These are phyloP conservation scores for Lecanicillium sp. DNA, from an alignment of 2,329 filamentous ascomycete species.

Conservation along the genomic window DNA sequence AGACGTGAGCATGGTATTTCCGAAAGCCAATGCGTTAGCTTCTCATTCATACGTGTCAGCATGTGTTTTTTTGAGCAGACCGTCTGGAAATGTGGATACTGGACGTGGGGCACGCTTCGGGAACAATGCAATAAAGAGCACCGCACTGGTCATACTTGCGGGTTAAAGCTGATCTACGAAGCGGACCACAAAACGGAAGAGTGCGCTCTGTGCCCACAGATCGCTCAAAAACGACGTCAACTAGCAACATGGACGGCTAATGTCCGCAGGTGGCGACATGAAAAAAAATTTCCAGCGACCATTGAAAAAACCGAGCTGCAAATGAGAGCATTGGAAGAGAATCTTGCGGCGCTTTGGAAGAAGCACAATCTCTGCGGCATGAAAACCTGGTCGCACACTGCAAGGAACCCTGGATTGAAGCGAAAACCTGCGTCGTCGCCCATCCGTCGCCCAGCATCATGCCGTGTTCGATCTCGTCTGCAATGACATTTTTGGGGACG, in stretches of 20 bases:
- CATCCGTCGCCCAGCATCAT: no score
- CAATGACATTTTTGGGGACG: no score
- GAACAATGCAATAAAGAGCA: neutral
- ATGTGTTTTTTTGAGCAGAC: conserved; percentile 2
- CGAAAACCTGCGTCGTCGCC: no score
- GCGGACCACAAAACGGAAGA: neutral
- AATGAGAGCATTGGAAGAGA: neutral
- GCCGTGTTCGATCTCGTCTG: no score
- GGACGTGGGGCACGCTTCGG: neutral
- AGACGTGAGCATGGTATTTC: no score
- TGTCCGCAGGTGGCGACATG: conserved; percentile 1
- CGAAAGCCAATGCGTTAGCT: no score
- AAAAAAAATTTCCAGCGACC: neutral
- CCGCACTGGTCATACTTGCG: neutral
- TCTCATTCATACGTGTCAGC: no score
- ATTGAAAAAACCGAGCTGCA: conserved; percentile 1
- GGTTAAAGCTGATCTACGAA: conserved; percentile 1
- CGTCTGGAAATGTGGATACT: neutral
- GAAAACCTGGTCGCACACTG: no score
- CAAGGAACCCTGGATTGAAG: no score
- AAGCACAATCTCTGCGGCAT: neutral
- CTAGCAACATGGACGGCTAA: neutral
- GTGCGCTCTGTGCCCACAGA: neutral
- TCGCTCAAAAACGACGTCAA: conserved; percentile 2
- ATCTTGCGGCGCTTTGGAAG: neutral